Base-by-base conservation (phyloP, 768 basidiomycete genomes). In the Xerocomus brunneocitrinus region DNA sequence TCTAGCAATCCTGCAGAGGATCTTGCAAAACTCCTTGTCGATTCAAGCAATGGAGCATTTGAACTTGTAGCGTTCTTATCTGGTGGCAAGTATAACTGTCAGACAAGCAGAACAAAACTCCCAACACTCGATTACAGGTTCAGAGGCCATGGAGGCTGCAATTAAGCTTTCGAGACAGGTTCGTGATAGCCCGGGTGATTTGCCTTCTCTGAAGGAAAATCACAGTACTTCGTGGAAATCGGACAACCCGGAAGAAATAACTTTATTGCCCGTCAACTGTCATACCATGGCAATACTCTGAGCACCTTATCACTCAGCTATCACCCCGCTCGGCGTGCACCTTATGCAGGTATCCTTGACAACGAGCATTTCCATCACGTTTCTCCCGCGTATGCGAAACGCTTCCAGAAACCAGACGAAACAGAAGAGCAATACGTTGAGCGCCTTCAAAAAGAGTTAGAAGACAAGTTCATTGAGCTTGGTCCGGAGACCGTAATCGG, bases 91-190 rank as follows among this genome's bases (percentile, higher is more conserved):
- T 62, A 28, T 30, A 24, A 24, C 4, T 41, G 4, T 1, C 6
- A 54, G 39, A 19, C 32, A 5, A 16, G 32, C 10, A 41, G 24
- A 48, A 42, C 19, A 10, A 42, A 24, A 8, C 19, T 38, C 34
- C n/a, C n/a, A 42, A 55, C 43, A 10, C 27, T 44, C 4, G 31
- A 50, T 34, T 49, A 55, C 49, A 91, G 90, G 91, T 45, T 87
- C 91, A 3, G 92, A 95, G 68, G 91, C 91, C 0, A 89, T 92
- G 87, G 92, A 95, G 58, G 79, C 82, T 53, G 85, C 82, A n/a
- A 76, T 93, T 51, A 95, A 95, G 69, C 77, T 91, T 3, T 81
- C 84, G 30, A 80, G 85, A 61, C 91, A 92, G 74, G 86, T 87
- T 63, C 13, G 71, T 59, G 22, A 40, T 14, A 49, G 39, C 14